Conservation (phyloP, 1,284 basidiomycete species). For the Ceratobasidium sp. region DNA sequence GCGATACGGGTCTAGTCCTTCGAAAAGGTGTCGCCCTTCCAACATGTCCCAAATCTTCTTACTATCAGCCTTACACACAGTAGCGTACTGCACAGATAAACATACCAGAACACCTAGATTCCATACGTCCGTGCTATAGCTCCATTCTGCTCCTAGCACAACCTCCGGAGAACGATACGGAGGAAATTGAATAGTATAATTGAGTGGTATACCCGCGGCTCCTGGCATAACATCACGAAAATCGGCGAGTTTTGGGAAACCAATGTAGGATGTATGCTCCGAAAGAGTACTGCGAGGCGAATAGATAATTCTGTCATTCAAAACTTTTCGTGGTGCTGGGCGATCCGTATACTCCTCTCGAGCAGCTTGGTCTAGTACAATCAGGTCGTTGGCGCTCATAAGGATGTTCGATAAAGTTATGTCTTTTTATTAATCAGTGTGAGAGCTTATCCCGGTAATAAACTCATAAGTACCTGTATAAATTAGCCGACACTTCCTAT, state of each 20-base stretch:
- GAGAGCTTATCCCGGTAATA: neutral
- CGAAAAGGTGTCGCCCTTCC: neutral
- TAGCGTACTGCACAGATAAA: neutral
- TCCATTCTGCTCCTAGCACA: neutral
- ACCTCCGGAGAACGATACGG: slow-evolving; percentile 9
- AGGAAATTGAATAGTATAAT: slow-evolving; percentile 9
- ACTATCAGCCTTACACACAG: neutral
- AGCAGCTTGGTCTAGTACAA: neutral
- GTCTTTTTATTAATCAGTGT: neutral
- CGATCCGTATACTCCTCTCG: too few relatives aligned
- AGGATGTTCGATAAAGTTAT: neutral
- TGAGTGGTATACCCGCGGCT: neutral
- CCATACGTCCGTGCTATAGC: slow-evolving; percentile 16
- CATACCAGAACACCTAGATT: slow-evolving; percentile 23
- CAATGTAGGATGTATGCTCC: neutral
- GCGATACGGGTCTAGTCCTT: neutral
- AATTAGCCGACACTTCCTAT: slow-evolving; percentile 10
- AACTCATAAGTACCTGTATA: neutral
- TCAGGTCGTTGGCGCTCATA: neutral
- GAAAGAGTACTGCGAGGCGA: neutral
- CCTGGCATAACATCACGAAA: neutral
- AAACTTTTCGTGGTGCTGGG: neutral
- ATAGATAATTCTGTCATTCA: neutral
- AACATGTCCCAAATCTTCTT: slow-evolving; percentile 17
- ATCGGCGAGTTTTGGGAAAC: slow-evolving; percentile 4